phyloP scores from a whole-genome alignment of 2,329 filamentous ascomycete species.

The Colletotrichum endophyticum region DNA sequence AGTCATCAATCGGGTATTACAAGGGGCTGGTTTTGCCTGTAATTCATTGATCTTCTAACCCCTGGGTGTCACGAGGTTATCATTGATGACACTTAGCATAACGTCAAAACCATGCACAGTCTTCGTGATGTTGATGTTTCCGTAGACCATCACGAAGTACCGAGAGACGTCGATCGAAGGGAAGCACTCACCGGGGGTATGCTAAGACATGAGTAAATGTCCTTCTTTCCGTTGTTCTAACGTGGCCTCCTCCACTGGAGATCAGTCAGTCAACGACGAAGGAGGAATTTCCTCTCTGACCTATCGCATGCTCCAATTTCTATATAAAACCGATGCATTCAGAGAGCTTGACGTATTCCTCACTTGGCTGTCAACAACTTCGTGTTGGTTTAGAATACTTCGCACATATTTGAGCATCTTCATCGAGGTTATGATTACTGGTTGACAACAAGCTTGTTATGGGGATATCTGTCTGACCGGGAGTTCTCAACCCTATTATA shows the following conservation, averaged over 20 bases:
- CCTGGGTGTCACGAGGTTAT: not conserved
- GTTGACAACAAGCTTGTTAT: not conserved
- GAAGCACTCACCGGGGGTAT: accelerated
- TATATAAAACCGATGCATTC: not conserved
- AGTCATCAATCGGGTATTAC: not conserved
- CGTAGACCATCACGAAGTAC: not conserved
- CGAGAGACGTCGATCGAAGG: not conserved
- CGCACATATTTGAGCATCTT: not conserved
- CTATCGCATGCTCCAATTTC: not conserved
- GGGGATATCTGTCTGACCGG: not conserved
- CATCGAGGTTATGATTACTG: not conserved
- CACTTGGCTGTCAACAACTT: not conserved
- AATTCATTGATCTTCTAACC: not conserved
- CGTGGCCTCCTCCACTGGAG: not conserved
- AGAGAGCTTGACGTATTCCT: accelerated
- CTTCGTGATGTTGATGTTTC: not conserved
- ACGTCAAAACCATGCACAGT: not conserved
- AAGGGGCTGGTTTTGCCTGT: not conserved
- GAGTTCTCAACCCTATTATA: not conserved
- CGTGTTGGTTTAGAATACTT: not conserved
- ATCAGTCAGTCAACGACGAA: not conserved
- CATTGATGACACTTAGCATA: not conserved
- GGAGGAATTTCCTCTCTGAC: accelerated
- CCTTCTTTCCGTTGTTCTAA: not conserved
- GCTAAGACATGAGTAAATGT: not conserved